Evolutionary conservation across 805 yeast species (phyloP).

Genomic region (Candida coquimbonensis): DNA sequence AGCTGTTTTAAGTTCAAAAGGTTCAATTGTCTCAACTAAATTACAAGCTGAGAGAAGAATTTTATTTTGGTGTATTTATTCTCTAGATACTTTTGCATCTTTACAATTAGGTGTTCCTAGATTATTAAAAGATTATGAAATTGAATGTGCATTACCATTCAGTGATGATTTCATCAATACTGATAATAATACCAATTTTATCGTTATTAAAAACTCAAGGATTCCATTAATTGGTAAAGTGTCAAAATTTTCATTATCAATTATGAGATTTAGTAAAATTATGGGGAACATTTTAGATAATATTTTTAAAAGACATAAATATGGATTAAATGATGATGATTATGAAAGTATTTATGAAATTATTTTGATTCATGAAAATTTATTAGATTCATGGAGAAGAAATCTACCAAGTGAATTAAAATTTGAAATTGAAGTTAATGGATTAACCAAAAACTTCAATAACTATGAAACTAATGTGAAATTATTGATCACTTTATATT

Average conservation of each 20-base stretch:
- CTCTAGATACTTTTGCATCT: conserved; percentile 68
- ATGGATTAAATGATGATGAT: conserved; percentile 7
- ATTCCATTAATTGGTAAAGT: conserved; percentile 67
- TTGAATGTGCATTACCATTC: conserved; percentile 82
- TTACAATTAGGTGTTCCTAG: conserved; percentile 79
- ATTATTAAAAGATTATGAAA: conserved; percentile 68
- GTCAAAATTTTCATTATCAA: conserved; percentile 50
- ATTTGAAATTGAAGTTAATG: conserved; percentile 59
- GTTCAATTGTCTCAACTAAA: conserved; percentile 54
- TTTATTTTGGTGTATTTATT: conserved; percentile 78
- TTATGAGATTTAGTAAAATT: conserved; percentile 65
- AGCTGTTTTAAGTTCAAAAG: conserved; percentile 63
- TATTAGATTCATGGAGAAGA: conserved; percentile 72
- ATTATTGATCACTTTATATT: conserved; percentile 49
- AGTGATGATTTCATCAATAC: conserved; percentile 34
- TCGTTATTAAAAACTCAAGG: conserved; percentile 51
- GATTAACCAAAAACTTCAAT: conserved; percentile 33
- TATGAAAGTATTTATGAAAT: conserved; percentile 23
- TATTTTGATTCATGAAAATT: conserved; percentile 47
- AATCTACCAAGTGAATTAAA: conserved; percentile 55
- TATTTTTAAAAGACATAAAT: conserved; percentile 49
- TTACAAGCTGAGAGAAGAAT: conserved; percentile 82
- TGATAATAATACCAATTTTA: conserved; percentile 45
- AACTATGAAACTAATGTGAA: conserved; percentile 34
- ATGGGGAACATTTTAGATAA: conserved; percentile 68